Evolutionary conservation across 2,329 filamentous ascomycete species (phyloP).

Genomic region (Atkinsonella texensis): DNA sequence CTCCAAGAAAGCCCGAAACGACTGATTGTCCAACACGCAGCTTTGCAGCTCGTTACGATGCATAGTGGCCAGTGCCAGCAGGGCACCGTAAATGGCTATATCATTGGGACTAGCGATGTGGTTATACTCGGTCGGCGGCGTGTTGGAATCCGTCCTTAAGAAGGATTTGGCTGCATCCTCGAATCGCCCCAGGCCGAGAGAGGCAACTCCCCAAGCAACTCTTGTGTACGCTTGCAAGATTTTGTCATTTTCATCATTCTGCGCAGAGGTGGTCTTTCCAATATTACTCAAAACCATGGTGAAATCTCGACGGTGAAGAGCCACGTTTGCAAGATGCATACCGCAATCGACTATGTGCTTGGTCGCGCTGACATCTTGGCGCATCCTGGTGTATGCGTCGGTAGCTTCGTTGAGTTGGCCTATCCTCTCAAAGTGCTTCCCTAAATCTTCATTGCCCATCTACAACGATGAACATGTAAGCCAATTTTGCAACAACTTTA

Average conservation of each 20-base stretch:
- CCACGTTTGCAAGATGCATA: constrained; percentile 64
- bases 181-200: constrained; percentile 34
- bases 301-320: constrained; percentile 71
- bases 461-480: constrained; percentile 21
- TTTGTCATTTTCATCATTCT: constrained; percentile 34
- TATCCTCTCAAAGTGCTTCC: constrained; percentile 66
- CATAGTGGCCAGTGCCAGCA: constrained; percentile 86
- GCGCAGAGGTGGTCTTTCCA: constrained; percentile 49
- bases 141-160: constrained; percentile 45
- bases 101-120: constrained; percentile 74
- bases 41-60: constrained; percentile 61
- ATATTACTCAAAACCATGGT: constrained; percentile 47
- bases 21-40: constrained; percentile 64
- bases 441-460: constrained; percentile 94
- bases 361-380: constrained; percentile 74
- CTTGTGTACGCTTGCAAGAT: constrained; percentile 36
- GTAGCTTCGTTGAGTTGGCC: constrained; percentile 62
- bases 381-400: constrained; percentile 76
- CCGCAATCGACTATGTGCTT: constrained; percentile 77
- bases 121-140: constrained; percentile 44
- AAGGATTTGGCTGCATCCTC: constrained; percentile 60
- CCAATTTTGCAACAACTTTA: neutral
- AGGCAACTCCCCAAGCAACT: constrained; percentile 38
- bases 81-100: constrained; percentile 79
- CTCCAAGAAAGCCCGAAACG: constrained; percentile 81